Evolutionary conservation across 148 eudicot species (phyloP), one percentile per base, ranked within the genome.

Genomic region (Gaultheria prostrata): DNA sequence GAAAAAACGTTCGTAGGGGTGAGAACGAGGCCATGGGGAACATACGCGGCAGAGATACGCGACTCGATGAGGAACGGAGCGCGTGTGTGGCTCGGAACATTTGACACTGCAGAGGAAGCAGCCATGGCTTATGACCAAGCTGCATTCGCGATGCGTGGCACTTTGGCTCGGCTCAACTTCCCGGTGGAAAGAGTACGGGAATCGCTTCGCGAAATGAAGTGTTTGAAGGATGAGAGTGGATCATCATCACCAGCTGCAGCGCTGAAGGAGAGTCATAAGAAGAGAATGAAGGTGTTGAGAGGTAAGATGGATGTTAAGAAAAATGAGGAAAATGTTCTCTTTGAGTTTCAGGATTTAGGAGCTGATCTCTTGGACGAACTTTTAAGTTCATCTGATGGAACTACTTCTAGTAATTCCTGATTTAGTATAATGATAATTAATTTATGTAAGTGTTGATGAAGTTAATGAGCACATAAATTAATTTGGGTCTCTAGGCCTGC

Each of bases 1-100:
- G 80, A 18, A 3, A 54, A 33, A 9, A 54, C 14, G 17, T 83
- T 57, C 35, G 76, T 74, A n/a, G 85, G 85, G 0, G 85, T 83
- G 39, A 83, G 85, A 13, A 61, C 76, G 74, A 24, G 85, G 85
- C 85, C 85, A 10, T 83, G 85, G 85, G 85, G 85, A 45, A 83
- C 76, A 48, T 83, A 83, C 49, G 80, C 85, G 8, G 80, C 80
- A 0, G 85, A 83, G 63, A 83, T 83, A 33, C 80, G 85, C 14
- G 85, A 83, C 61, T 83, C 85, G 11, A 54, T 80, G 4, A 76
- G 80, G 20, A 15, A 46, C 30, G 85, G 85, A 50, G 80, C 61
- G 1, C 80, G 85, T 0, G 85, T 83, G 57, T 83, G 85, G 85
- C 85, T 83, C 20, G 85, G 85, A 11, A 83, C 85, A 45, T 83